Evolutionary conservation across 495 filamentous ascomycete species (phyloP), one percentile per base, ranked within the genome.

Genomic region (Usnea hakonensis): DNA sequence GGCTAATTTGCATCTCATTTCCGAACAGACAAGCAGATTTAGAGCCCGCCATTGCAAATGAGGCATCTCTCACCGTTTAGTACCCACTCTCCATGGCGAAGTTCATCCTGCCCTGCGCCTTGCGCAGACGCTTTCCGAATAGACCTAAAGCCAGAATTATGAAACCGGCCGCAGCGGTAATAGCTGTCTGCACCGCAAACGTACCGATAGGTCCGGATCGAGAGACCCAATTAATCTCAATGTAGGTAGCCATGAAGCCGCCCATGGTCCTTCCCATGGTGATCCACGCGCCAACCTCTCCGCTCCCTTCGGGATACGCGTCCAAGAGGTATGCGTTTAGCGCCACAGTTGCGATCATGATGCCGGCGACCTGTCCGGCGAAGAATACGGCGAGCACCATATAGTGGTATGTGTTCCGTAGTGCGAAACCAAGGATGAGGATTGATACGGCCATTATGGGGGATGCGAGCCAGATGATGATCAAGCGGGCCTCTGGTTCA

Each of bases 321-420:
- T 87, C 85, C 26, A 88, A 77, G 4, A 79, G 74, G 64, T 87
- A 87, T 9, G 81, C 79, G 60, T 78, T 83, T 26, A 87, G 72
- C 0, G 79, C 81, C 0, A 84, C 81, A 0, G 85, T 88, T 14
- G 81, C 78, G 67, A 88, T 79, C 79, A 90, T 87, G 67, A 87
- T 79, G 1, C 82, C 83, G 61, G 82, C 80, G 17, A 81, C 77
- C 58, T 83, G 82, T 3, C 80, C 67, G 6, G 77, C 84, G 78
- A 78, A 79, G n/a, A 71, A 77, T n/a, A 86, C 69, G 6, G 78
- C 74, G 5, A 77, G 74, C 11, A 77, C 75, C 76, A 85, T 83
- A 68, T 78, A 85, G 64, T 85, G 83, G 70, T 78, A 83, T 5
- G 63, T 66, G 35, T 77, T 69, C 58, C 82, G 74, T 1, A 86